These are phyloP conservation scores for Globisporangium heterothallicum DNA, from an alignment of 352 stramenopile species.

Conservation along the genomic window DNA sequence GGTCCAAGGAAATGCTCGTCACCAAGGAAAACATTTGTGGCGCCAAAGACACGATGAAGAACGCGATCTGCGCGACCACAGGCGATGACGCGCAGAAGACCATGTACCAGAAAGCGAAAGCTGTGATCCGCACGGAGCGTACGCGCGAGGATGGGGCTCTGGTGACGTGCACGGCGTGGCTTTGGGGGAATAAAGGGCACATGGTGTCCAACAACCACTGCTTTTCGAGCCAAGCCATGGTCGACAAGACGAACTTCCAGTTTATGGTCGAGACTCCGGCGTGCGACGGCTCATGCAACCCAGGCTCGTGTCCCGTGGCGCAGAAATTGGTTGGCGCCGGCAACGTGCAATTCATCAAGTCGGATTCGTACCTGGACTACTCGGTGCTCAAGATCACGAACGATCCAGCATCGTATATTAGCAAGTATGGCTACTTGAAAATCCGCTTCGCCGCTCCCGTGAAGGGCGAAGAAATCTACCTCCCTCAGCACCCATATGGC, in stretches of 20 bases:
- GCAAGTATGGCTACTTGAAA: slow-evolving; percentile 55
- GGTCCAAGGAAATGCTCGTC: slow-evolving; percentile 23
- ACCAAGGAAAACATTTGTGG: slow-evolving; percentile 49
- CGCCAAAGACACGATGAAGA: slow-evolving; percentile 52
- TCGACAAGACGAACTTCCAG: slow-evolving; percentile 29
- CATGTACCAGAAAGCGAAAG: slow-evolving; percentile 34
- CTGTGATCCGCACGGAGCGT: slow-evolving; percentile 46
- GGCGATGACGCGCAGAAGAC: slow-evolving; percentile 24
- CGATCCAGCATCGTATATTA: slow-evolving; percentile 28
- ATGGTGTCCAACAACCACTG: slow-evolving; percentile 35
- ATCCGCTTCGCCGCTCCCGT: slow-evolving; percentile 40
- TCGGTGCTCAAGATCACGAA: slow-evolving; percentile 45
- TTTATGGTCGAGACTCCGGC: slow-evolving; percentile 15
- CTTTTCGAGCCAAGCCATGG: slow-evolving; percentile 27
- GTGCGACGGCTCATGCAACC: slow-evolving; percentile 25
- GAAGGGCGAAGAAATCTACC: slow-evolving; percentile 58
- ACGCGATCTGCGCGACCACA: slow-evolving; percentile 34
- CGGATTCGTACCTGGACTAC: slow-evolving; percentile 46
- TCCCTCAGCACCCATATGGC: slow-evolving; percentile 60
- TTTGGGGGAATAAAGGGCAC: slow-evolving; percentile 22
- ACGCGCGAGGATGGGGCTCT: slow-evolving; percentile 39
- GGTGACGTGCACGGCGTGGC: slow-evolving; percentile 30
- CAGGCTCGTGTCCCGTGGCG: slow-evolving; percentile 20
- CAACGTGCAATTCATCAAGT: slow-evolving; percentile 53
- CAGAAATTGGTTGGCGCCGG: slow-evolving; percentile 30